Conservation (phyloP, 306 rosid genomes). For the Vicia faba region DNA sequence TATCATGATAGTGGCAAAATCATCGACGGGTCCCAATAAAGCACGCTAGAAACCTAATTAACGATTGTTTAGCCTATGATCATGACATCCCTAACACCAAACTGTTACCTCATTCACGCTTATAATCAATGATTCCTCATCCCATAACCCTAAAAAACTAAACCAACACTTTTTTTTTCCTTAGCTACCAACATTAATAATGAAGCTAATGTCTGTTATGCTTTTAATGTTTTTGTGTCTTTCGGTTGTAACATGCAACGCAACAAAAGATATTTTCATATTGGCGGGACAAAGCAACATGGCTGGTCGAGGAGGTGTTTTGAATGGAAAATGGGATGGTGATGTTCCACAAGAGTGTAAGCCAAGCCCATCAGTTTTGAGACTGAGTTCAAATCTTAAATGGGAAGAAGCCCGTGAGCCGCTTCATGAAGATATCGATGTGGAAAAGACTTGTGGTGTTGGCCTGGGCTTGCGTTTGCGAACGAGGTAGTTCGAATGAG, state of each 20-base stretch:
- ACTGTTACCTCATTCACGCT: neutral
- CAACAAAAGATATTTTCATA: slow-evolving; percentile 44
- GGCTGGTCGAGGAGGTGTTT: slow-evolving; percentile 72
- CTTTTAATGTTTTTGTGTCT: neutral
- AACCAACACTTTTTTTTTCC: neutral
- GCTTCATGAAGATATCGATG: slow-evolving; percentile 58
- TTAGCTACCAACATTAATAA: no score
- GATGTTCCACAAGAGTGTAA: slow-evolving; percentile 43
- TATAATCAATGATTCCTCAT: neutral
- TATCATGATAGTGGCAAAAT: neutral
- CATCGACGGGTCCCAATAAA: slow-evolving; percentile 24
- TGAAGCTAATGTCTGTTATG: neutral
- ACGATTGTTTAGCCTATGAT: slow-evolving; percentile 24
- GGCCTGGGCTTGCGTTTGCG: slow-evolving; percentile 66
- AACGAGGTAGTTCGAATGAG: slow-evolving; percentile 42
- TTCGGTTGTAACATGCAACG: neutral
- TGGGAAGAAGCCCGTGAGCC: slow-evolving; percentile 70
- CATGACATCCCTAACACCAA: neutral
- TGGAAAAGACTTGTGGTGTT: slow-evolving; percentile 55
- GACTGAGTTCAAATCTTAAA: slow-evolving; percentile 40
- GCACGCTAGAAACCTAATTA: slow-evolving; percentile 37
- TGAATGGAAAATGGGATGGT: slow-evolving; percentile 46
- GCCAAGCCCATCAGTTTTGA: slow-evolving; percentile 40
- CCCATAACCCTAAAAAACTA: neutral
- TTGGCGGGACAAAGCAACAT: slow-evolving; percentile 77